Evolutionary conservation across 163 green algal genomes (phyloP).

Genomic region (Volvox carteri): DNA sequence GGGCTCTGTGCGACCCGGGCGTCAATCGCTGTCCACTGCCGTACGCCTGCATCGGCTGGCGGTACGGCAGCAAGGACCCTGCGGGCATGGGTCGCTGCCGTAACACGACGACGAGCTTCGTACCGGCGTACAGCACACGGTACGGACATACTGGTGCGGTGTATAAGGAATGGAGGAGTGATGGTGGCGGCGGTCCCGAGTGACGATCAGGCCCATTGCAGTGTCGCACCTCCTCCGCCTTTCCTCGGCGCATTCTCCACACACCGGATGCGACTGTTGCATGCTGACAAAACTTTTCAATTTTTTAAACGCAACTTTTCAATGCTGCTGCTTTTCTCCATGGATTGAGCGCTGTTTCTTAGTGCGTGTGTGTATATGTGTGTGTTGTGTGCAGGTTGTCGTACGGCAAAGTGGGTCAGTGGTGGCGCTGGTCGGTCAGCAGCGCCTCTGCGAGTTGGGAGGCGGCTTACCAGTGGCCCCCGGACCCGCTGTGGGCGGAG

Average conservation of each 20-base stretch:
- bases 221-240: too few species aligned
- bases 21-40: neutral
- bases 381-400: too few species aligned
- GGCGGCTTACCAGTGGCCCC: slow-evolving; percentile 50
- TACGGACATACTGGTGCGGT: neutral
- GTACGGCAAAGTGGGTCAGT: slow-evolving; percentile 3
- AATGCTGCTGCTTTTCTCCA: too few species aligned
- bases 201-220: too few species aligned
- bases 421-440: slow-evolving; percentile 13
- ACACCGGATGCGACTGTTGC: neutral
- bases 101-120: slow-evolving; percentile 45
- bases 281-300: too few species aligned
- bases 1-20: slow-evolving; percentile 9
- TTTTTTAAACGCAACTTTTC: too few species aligned
- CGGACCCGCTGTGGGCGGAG: slow-evolving; percentile 66
- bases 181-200: neutral
- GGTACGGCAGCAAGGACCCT: slow-evolving; percentile 13
- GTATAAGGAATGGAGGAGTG: neutral
- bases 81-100: slow-evolving; percentile 39
- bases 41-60: slow-evolving; percentile 43
- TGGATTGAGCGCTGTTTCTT: too few species aligned
- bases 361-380: too few species aligned
- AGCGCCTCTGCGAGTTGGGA: slow-evolving; percentile 24
- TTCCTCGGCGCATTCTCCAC: neutral
- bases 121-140: slow-evolving; percentile 44